A percentile compares a stretch with the other conserved stretches of the same genome.
Conservation (phyloP, 148 eudicot species). For the Drosera capensis region DNA sequence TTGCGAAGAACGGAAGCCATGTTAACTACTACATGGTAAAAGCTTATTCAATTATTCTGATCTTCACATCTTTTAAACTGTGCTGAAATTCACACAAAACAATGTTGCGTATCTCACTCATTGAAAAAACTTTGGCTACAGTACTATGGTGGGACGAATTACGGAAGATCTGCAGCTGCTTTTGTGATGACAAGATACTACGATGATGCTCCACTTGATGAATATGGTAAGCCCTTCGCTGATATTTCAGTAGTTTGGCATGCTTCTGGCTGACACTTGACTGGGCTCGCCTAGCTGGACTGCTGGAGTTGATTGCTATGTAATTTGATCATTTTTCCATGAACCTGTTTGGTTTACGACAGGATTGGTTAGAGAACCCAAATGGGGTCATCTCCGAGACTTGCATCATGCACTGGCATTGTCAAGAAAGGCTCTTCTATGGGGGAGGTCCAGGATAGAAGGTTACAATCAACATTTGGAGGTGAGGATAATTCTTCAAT, state of each 20-base stretch:
- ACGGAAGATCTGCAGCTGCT: constrained; percentile 50
- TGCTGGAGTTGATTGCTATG: not conserved
- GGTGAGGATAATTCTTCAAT: constrained; percentile 31
- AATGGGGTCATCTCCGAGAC: constrained; percentile 67
- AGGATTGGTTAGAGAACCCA: constrained; percentile 73
- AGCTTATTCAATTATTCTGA: not conserved
- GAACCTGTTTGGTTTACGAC: not conserved
- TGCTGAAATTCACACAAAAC: not conserved
- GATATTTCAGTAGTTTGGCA: not conserved
- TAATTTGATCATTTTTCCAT: too few species aligned
- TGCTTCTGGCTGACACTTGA: too few species aligned
- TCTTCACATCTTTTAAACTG: too few species aligned
- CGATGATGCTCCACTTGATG: constrained; percentile 92
- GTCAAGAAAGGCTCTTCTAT: constrained; percentile 44
- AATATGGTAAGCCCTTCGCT: constrained; percentile 39
- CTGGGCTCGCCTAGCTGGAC: not conserved
- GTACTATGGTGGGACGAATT: constrained; percentile 91
- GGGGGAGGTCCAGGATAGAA: constrained; percentile 25
- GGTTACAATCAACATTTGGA: constrained; percentile 16
- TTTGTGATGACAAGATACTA: constrained; percentile 77
- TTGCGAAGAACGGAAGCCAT: constrained; percentile 60
- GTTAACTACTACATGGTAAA: constrained; percentile 81
- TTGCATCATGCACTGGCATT: constrained; percentile 51
- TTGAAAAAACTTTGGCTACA: constrained; percentile 8
- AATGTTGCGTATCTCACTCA: not conserved